Evolutionary conservation across 306 rosid genomes (phyloP).

Genomic region (Medicago ruthenica): DNA sequence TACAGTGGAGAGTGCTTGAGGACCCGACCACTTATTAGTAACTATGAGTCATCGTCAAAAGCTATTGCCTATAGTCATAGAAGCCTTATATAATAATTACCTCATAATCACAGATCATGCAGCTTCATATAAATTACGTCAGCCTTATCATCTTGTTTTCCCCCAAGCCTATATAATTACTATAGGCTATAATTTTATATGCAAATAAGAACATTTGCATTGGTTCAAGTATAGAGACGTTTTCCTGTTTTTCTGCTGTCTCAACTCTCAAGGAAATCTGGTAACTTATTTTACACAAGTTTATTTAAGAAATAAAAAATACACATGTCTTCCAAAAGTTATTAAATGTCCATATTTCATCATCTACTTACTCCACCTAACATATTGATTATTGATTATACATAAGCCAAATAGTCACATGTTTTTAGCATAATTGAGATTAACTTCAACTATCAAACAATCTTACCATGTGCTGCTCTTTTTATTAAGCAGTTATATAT

Average conservation of each 20-base stretch:
- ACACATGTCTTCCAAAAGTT: slow-evolving; percentile 1
- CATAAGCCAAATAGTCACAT: slow-evolving; percentile 31
- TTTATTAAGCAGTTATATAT: not conserved
- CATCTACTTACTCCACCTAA: no score
- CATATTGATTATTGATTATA: no score
- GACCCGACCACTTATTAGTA: no score
- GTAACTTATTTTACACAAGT: slow-evolving; percentile 23
- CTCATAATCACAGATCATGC: slow-evolving; percentile 29
- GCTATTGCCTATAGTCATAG: not conserved
- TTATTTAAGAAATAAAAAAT: not conserved
- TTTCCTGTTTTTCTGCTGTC: slow-evolving; percentile 19
- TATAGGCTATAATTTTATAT: slow-evolving; percentile 35
- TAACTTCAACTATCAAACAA: slow-evolving; percentile 20
- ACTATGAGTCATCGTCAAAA: not conserved
- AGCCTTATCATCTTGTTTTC: slow-evolving; percentile 13
- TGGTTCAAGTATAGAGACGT: slow-evolving; percentile 13
- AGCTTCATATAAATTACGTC: slow-evolving; percentile 34
- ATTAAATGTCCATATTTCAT: not conserved
- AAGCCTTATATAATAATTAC: slow-evolving; percentile 21
- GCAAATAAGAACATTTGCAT: slow-evolving; percentile 16
- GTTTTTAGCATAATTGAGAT: slow-evolving; percentile 34
- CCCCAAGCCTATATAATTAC: slow-evolving; percentile 22
- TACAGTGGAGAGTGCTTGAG: no score
- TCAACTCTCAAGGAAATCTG: slow-evolving; percentile 22
- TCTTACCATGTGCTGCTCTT: slow-evolving; percentile 32